Evolutionary conservation across 805 yeast genomes (phyloP), one percentile per base, ranked within the genome.

Genomic region (Wickerhamomyces chaumierensis): DNA sequence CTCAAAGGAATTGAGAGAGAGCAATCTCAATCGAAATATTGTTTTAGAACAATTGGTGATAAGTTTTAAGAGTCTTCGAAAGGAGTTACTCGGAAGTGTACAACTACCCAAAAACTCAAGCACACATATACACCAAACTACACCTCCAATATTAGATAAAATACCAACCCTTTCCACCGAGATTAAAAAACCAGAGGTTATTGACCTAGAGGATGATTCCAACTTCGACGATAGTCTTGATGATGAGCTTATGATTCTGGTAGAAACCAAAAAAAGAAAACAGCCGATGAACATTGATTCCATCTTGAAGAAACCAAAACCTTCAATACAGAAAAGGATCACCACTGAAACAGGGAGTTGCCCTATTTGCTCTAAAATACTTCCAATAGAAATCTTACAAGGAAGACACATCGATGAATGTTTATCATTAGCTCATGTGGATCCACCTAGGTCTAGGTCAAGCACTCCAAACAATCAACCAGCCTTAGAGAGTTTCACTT

Each of bases 31-130:
- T 42, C 72, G 82, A 46, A 83, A 80, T 34, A 68, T 75, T 31
- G 59, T 79, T 6, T 57, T 86, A n/a, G 94, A 81, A 51, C 94
- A 84, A 45, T 61, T 83, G 0, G 78, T 75, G 2, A 56, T 58
- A 31, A 70, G 82, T 55, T 78, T 70, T 56, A 55, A 51, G 14
- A 51, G 56, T 12, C 41, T 70, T n/a, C 57, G 81, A 44, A 49
- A 57, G 3, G 58, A 57, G 6, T 48, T 75, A 27, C 21, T 69
- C 12, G 60, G 61, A 6, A 36, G 46, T 18, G 42, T 71, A 5
- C 6, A 6, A 34, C 2, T 9, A 37, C 28, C 25, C 11, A 21
- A 21, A 21, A n/a, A n/a, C n/a, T n/a, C n/a, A n/a, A n/a, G n/a
- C n/a, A n/a, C n/a, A n/a, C n/a, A n/a, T n/a, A n/a, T n/a, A n/a